Conservation (phyloP, 306 rosid genomes). For the Prunus davidiana region DNA sequence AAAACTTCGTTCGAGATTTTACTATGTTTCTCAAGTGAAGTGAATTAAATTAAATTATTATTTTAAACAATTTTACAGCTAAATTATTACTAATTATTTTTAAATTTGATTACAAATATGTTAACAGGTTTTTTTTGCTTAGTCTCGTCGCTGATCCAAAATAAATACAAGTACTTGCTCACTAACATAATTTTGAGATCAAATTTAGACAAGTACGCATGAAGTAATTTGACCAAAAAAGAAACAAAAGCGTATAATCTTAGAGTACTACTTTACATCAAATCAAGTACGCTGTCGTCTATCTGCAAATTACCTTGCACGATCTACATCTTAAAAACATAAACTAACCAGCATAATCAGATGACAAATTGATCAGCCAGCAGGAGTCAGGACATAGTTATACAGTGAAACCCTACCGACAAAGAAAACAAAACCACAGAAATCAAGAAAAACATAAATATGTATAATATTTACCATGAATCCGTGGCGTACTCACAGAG, state of each 20-base stretch:
- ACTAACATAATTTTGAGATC: too few species aligned
- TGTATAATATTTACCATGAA: slow-evolving; percentile 50
- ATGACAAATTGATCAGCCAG: not conserved
- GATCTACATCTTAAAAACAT: not conserved
- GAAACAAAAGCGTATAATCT: not conserved
- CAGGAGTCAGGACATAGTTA: too few species aligned
- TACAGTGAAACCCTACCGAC: not conserved
- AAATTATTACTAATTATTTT: too few species aligned
- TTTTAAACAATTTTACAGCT: too few species aligned
- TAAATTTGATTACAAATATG: too few species aligned
- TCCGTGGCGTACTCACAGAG: slow-evolving; percentile 85
- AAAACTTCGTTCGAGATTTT: not conserved
- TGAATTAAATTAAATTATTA: too few species aligned
- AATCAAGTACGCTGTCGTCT: not conserved
- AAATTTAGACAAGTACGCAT: too few species aligned
- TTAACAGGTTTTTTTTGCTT: too few species aligned
- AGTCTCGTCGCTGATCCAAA: too few species aligned
- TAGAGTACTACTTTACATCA: not conserved
- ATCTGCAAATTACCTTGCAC: not conserved
- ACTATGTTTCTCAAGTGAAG: too few species aligned
- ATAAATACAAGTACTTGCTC: too few species aligned
- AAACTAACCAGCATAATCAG: not conserved
- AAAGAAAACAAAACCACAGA: not conserved
- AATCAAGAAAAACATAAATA: not conserved
- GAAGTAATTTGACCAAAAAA: not conserved